Conservation (phyloP, 768 basidiomycete genomes). For the Xanthoconium stramineum region DNA sequence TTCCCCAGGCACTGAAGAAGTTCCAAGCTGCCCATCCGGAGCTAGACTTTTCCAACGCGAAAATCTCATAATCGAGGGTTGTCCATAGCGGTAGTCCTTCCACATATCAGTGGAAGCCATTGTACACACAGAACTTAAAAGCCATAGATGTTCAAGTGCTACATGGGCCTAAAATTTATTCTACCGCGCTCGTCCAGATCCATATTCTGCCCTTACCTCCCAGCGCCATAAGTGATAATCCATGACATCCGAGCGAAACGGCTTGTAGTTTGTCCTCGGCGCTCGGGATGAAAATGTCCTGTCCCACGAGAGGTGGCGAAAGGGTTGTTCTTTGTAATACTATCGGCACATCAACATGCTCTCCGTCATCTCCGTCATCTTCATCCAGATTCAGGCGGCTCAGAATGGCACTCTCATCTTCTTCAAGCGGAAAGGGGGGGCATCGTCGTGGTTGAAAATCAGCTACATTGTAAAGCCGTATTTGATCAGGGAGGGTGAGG, state of each 20-base stretch:
- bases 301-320: slow-evolving; percentile 16
- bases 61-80: slow-evolving; percentile 57
- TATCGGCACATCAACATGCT: slow-evolving; percentile 4
- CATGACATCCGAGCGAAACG: slow-evolving; percentile 43
- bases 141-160: not conserved
- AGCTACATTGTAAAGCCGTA: slow-evolving; percentile 46
- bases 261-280: slow-evolving; percentile 31
- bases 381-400: slow-evolving; percentile 24
- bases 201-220: slow-evolving; percentile 21
- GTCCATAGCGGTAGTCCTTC: not conserved
- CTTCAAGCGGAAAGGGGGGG: slow-evolving; percentile 40
- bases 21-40: slow-evolving; percentile 92
- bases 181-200: slow-evolving; percentile 24
- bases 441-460: slow-evolving; percentile 43
- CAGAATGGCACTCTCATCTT: slow-evolving; percentile 20
- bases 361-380: slow-evolving; percentile 27
- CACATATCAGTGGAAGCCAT: not conserved
- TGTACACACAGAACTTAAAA: not conserved
- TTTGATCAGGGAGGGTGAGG: slow-evolving; percentile 37
- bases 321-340: slow-evolving; percentile 2
- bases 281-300: slow-evolving; percentile 23
- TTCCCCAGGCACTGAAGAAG: slow-evolving; percentile 69
- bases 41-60: slow-evolving; percentile 90
- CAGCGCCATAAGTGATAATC: slow-evolving; percentile 27
- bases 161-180: slow-evolving; percentile 7